These are phyloP conservation scores for Suillus hirtellus DNA, from an alignment of 768 basidiomycete species.

Conservation along the genomic window DNA sequence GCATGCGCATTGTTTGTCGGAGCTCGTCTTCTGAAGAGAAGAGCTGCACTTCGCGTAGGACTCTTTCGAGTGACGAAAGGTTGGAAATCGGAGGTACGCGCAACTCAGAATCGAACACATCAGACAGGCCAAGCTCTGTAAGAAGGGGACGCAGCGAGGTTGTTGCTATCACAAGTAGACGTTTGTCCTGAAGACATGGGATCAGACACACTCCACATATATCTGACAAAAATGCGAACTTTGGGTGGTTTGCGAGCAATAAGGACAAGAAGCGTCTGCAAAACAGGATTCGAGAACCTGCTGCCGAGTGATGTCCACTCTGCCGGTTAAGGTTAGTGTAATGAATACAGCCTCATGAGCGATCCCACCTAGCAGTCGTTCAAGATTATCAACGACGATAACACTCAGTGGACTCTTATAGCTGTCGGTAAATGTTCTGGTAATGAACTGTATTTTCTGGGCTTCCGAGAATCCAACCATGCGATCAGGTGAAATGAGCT, in stretches of 20 bases:
- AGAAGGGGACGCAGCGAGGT: slow-evolving; percentile 87
- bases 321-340: slow-evolving; percentile 28
- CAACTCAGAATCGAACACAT: slow-evolving; percentile 86
- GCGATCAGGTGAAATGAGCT: slow-evolving; percentile 90
- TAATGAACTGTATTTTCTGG: slow-evolving; percentile 89
- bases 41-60: slow-evolving; percentile 78
- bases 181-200: slow-evolving; percentile 65
- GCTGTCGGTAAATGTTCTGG: slow-evolving; percentile 91
- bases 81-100: slow-evolving; percentile 80
- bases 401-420: slow-evolving; percentile 98
- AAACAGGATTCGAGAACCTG: slow-evolving; percentile 92
- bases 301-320: slow-evolving; percentile 98
- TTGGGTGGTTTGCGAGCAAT: slow-evolving; percentile 91
- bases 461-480: slow-evolving; percentile 97
- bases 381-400: slow-evolving; percentile 92
- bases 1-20: slow-evolving; percentile 57
- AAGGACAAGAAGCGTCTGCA: slow-evolving; percentile 88
- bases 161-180: slow-evolving; percentile 89
- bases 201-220: neutral
- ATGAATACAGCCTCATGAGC: neutral
- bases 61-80: slow-evolving; percentile 68
- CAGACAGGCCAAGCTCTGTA: slow-evolving; percentile 84
- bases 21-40: slow-evolving; percentile 62
- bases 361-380: slow-evolving; percentile 81
- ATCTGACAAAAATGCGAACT: slow-evolving; percentile 42